Evolutionary conservation across 805 yeast species (phyloP).

Genomic region (Candida chauliodis): DNA sequence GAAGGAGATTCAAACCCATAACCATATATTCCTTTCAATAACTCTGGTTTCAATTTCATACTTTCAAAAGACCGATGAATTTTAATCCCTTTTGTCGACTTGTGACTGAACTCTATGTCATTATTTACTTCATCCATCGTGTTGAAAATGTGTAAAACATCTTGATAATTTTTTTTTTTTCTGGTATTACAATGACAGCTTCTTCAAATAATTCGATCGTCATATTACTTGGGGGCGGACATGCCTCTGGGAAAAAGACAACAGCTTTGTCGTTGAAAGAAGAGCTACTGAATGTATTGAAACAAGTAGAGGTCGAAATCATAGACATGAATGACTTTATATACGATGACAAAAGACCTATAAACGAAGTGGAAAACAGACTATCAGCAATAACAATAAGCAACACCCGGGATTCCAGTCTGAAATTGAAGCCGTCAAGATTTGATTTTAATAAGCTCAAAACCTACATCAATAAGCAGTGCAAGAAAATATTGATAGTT

Average conservation of each 20-base stretch:
- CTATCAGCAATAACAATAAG: slow-evolving; percentile 30
- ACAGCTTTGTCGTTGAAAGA: slow-evolving; percentile 34
- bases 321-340: slow-evolving; percentile 46
- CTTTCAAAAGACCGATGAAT: slow-evolving; percentile 46
- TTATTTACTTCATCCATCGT: slow-evolving; percentile 52
- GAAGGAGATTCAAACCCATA: slow-evolving; percentile 97
- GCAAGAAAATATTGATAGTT: slow-evolving; percentile 40
- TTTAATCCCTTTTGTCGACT: slow-evolving; percentile 50
- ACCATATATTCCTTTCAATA: slow-evolving; percentile 61
- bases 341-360: slow-evolving; percentile 16
- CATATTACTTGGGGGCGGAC: slow-evolving; percentile 60
- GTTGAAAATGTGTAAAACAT: background rate
- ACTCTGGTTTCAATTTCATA: slow-evolving; percentile 39
- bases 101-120: slow-evolving; percentile 43
- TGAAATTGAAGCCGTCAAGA: slow-evolving; percentile 36
- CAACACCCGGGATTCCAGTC: slow-evolving; percentile 15
- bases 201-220: slow-evolving; percentile 19
- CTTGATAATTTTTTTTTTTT: slow-evolving; percentile 2
- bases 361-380: slow-evolving; percentile 18
- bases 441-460: slow-evolving; percentile 33
- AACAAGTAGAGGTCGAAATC: slow-evolving; percentile 21
- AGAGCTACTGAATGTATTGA: slow-evolving; percentile 17
- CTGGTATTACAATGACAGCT: too few species aligned
- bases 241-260: slow-evolving; percentile 51
- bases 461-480: slow-evolving; percentile 12